Evolutionary conservation across 352 stramenopile genomes (phyloP), one percentile per base, ranked within the genome.

Genomic region (Pythium dissotocum): DNA sequence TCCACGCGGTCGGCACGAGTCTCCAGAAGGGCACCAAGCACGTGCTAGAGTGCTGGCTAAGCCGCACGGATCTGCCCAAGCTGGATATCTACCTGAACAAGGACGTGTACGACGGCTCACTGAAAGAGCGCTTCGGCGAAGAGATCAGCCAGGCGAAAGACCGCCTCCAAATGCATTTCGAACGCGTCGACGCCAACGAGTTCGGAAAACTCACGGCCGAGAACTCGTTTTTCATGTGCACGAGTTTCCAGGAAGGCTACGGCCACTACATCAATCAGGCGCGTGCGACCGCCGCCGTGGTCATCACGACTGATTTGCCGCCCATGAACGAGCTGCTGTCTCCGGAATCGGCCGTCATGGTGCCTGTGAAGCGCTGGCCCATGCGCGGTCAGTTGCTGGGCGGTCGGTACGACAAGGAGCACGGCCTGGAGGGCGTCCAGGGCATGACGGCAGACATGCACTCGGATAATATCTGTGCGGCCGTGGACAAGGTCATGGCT

Each of bases 251-350:
- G 48, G 81, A 89, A 65, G 79, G 81, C 10, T 89, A 82, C 36
- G 81, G 80, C 8, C 80, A 86, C 64, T 88, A 88, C 59, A 88
- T 86, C 63, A 88, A 88, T 68, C 80, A 88, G 53, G 80, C 80
- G 30, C 74, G 76, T 12, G 74, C 77, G 12, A 77, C 67, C 8
- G 69, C 67, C 13, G 78, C 61, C 0, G 69, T 86, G 10, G 82
- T 88, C 40, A 33, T 88, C 13, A 75, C 77, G 12, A 86, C 80
- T 1, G 70, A 86, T 32, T 38, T 82, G 16, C 73, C 77, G 6
- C 78, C 80, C 0, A 88, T 88, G 80, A 86, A 85, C 64, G 79
- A 90, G 68, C 75, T 88, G 12, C 54, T 89, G n/a, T 78, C 76
- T 14, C 67, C 69, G 0, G 58, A 66, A 36, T 87, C 77, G 1